Conservation (phyloP, 140 eudicot genomes). For the Senecio squalidus region DNA sequence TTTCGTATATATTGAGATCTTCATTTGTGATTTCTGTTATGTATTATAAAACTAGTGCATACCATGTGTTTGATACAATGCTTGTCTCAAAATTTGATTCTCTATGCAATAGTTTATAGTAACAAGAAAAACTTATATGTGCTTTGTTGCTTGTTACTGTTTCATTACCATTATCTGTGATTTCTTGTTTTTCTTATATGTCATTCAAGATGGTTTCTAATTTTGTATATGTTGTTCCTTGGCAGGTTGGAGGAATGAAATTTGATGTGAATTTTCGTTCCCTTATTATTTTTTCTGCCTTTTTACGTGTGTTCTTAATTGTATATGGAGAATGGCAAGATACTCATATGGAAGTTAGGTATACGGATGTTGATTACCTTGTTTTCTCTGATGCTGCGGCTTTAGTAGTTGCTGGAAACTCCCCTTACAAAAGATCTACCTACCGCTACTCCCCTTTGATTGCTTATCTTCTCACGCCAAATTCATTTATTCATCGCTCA, state of each 20-base stretch:
- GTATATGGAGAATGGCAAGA: slow-evolving; percentile 98
- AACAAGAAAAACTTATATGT: background rate
- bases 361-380: slow-evolving; percentile 88
- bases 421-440: slow-evolving; percentile 90
- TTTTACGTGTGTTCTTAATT: slow-evolving; percentile 61
- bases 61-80: slow-evolving; percentile 6
- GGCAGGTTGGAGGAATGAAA: slow-evolving; percentile 34
- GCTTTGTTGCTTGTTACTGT: background rate
- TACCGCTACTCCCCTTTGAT: slow-evolving; percentile 88
- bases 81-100: background rate
- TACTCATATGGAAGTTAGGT: slow-evolving; percentile 91
- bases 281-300: slow-evolving; percentile 60
- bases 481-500: slow-evolving; percentile 66
- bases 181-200: background rate
- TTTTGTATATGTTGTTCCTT: slow-evolving; percentile 8
- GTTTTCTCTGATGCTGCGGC: slow-evolving; percentile 96
- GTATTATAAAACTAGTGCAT: background rate
- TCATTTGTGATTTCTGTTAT: too few relatives aligned
- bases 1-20: too few relatives aligned
- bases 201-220: slow-evolving; percentile 14
- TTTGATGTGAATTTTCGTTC: slow-evolving; percentile 40
- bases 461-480: slow-evolving; percentile 83
- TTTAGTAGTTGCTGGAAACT: slow-evolving; percentile 71
- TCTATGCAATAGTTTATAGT: background rate
- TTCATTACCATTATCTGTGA: background rate